Conservation (phyloP, 495 filamentous ascomycete species). For the Haplographium delicatum region DNA sequence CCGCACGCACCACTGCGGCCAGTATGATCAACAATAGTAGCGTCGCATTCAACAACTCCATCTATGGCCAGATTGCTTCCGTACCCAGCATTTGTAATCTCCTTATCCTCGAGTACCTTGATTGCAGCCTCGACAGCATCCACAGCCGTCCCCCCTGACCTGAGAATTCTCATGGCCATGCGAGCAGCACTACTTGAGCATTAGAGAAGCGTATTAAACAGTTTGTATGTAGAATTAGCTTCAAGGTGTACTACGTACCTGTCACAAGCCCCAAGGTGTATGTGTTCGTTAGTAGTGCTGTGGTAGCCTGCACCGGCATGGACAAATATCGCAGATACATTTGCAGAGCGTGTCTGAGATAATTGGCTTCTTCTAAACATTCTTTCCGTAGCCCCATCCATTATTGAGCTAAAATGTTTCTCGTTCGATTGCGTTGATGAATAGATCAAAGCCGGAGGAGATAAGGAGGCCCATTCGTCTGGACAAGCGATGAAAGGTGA, state of each 20-base stretch:
- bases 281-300: constrained; percentile 71
- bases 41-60: constrained; percentile 89
- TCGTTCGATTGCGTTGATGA: too few relatives aligned
- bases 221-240: too few relatives aligned
- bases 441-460: too few relatives aligned
- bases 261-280: constrained; percentile 79
- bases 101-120: constrained; percentile 78
- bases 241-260: constrained; percentile 54
- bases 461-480: too few relatives aligned
- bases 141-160: constrained; percentile 69
- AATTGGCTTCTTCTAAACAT: constrained; percentile 9
- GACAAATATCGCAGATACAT: constrained; percentile 71
- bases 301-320: constrained; percentile 97
- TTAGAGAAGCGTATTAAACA: too few relatives aligned
- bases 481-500: constrained; percentile 4
- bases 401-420: not conserved
- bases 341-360: constrained; percentile 3
- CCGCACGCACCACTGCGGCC: constrained; percentile 91
- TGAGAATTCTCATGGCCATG: constrained; percentile 72
- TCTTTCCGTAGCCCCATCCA: constrained; percentile 23
- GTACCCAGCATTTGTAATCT: constrained; percentile 94
- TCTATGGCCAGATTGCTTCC: constrained; percentile 93
- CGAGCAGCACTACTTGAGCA: constrained; percentile 60
- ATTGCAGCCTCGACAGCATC: constrained; percentile 94
- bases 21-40: constrained; percentile 82